Evolutionary conservation across 805 yeast species (phyloP).

Genomic region (Scheffersomyces amazonensis): DNA sequence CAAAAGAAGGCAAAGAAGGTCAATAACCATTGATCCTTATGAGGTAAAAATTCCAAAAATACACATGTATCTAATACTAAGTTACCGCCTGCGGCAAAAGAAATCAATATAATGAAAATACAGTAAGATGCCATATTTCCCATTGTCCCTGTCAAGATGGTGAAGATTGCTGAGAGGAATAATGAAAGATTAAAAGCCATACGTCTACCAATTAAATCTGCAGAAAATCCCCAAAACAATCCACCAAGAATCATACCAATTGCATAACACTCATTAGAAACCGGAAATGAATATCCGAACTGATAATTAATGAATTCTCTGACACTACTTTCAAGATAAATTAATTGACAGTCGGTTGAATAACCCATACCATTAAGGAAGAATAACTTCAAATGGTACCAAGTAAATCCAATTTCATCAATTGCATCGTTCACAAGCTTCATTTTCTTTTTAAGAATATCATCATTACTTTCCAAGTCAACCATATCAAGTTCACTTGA

Average conservation of each 20-base stretch:
- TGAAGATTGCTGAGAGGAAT: conserved; percentile 17
- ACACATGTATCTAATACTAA: conserved; percentile 27
- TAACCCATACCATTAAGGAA: conserved; percentile 56
- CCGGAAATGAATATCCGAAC: conserved; percentile 43
- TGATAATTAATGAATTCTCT: conserved; percentile 46
- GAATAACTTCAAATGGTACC: conserved; percentile 50
- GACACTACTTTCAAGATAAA: conserved; percentile 45
- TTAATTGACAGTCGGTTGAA: conserved; percentile 52
- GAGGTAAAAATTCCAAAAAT: conserved; percentile 24
- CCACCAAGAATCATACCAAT: conserved; percentile 51
- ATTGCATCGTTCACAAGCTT: conserved; percentile 26
- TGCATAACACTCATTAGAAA: conserved; percentile 36
- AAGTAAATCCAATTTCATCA: conserved; percentile 46
- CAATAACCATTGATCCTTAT: conserved; percentile 20
- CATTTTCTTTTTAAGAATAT: conserved; percentile 25
- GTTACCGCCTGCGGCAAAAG: conserved; percentile 26
- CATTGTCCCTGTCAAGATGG: conserved; percentile 24
- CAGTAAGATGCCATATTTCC: conserved; percentile 22
- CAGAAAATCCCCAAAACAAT: conserved; percentile 52
- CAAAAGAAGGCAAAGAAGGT: conserved; percentile 49
- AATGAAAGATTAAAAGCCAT: conserved; percentile 41
- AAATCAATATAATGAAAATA: conserved; percentile 17
- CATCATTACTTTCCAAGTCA: conserved; percentile 27
- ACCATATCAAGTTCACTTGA: conserved; percentile 11
- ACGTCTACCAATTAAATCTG: conserved; percentile 54